Evolutionary conservation across 768 basidiomycete genomes (phyloP).

Genomic region (Podaxis rugospora): DNA sequence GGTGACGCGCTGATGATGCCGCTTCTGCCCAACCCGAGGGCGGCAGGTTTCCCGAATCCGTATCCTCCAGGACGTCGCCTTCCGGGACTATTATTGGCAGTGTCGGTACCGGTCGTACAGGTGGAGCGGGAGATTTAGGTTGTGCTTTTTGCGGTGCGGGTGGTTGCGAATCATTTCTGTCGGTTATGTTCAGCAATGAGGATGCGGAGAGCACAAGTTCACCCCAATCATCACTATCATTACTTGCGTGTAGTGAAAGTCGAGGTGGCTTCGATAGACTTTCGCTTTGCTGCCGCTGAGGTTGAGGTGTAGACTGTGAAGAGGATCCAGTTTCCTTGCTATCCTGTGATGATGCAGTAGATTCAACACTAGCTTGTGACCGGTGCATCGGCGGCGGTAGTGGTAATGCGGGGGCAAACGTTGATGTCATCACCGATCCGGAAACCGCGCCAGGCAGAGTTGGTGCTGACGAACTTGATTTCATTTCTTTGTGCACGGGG

Average conservation of each 20-base stretch:
- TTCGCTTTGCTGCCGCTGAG: neutral
- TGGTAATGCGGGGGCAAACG: neutral
- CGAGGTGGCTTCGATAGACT: conserved; percentile 38
- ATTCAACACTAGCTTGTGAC: conserved; percentile 6
- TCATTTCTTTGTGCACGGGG: neutral
- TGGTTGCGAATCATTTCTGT: neutral
- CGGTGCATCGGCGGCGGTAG: conserved; percentile 8
- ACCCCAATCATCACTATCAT: conserved; percentile 34
- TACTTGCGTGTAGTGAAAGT: conserved; percentile 30
- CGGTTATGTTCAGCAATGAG: neutral
- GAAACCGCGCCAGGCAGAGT: neutral
- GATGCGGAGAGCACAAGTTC: conserved; percentile 19
- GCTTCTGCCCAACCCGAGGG: conserved; percentile 5
- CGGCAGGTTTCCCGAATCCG: neutral
- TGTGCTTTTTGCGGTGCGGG: neutral
- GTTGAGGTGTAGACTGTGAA: conserved; percentile 15
- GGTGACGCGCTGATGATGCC: neutral
- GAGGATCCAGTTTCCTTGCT: neutral
- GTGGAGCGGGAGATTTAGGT: neutral
- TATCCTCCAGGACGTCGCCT: neutral
- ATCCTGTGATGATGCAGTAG: conserved; percentile 3
- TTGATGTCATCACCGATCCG: neutral
- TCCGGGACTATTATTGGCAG: neutral
- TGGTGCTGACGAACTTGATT: neutral
- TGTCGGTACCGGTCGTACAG: neutral